These are phyloP conservation scores for Penicillium sp. DNA, from an alignment of 2,329 filamentous ascomycete species.

Conservation along the genomic window DNA sequence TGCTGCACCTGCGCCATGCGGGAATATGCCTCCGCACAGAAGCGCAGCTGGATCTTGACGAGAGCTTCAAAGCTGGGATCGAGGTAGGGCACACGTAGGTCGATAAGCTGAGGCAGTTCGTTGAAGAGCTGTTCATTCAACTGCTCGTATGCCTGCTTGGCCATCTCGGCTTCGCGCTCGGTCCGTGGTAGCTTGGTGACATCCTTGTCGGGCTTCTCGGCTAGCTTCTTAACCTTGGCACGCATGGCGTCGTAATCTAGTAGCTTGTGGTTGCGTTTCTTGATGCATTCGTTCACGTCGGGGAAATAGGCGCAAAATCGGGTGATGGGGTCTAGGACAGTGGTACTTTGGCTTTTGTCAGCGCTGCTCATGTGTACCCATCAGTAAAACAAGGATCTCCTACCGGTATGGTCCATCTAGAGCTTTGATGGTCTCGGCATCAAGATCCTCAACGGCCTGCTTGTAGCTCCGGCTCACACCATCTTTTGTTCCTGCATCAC, in stretches of 20 bases:
- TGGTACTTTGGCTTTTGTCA: slow-evolving; percentile 57
- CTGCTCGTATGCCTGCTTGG: slow-evolving; percentile 89
- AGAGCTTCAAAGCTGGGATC: slow-evolving; percentile 96
- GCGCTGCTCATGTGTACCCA: not conserved
- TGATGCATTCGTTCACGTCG: slow-evolving; percentile 98
- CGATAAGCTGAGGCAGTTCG: slow-evolving; percentile 92
- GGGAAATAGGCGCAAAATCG: slow-evolving; percentile 98
- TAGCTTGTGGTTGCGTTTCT: slow-evolving; percentile 97
- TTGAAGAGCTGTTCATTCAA: slow-evolving; percentile 93
- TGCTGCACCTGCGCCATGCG: slow-evolving; percentile 99
- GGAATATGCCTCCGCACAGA: slow-evolving; percentile 96
- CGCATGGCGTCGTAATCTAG: slow-evolving; percentile 97
- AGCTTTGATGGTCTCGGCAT: slow-evolving; percentile 97
- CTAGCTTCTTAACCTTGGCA: slow-evolving; percentile 92
- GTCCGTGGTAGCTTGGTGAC: slow-evolving; percentile 92
- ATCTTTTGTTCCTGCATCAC: slow-evolving; percentile 89
- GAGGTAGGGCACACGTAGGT: slow-evolving; percentile 92
- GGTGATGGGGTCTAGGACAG: slow-evolving; percentile 91
- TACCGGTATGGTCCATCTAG: slow-evolving; percentile 91
- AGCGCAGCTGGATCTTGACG: slow-evolving; percentile 96
- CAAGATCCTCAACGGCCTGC: slow-evolving; percentile 94
- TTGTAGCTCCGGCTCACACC: slow-evolving; percentile 97
- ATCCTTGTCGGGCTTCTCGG: slow-evolving; percentile 98
- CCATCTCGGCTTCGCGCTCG: slow-evolving; percentile 95
- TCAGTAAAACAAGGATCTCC: slow-evolving; percentile 10